Evolutionary conservation across 192 early-diverging fungal species (phyloP), one percentile per base, ranked within the genome.

Genomic region (Umbelopsis isabellina): DNA sequence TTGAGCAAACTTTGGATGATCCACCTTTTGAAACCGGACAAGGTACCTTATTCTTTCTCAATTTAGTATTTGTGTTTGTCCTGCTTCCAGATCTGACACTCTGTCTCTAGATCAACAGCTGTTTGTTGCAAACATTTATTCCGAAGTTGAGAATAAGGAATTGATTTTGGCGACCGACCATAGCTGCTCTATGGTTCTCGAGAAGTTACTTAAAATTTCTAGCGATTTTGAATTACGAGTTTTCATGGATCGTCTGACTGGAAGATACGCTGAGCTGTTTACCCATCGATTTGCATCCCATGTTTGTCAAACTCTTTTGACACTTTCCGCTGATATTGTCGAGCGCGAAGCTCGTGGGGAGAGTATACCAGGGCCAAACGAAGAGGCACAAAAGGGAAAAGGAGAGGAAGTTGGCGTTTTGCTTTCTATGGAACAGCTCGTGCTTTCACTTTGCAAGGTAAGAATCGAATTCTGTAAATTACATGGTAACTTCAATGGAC

Each of bases 201-300:
- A 96, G 67, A 95, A 95, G 77, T 68, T 96, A 46, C 76, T 96
- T 12, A 75, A 84, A 46, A 73, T 86, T 11, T 90, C 93, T 0
- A 82, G 86, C 66, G 89, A 92, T 72, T 87, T 89, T 68, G 91
- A 93, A 72, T 78, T 94, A 21, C 86, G 92, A 23, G 82, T 88
- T 20, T 91, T 93, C 68, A 83, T 91, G 70, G 80, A 85, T 66
- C 74, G 81, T 44, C 73, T 89, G 21, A 82, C 82, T 46, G 86
- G 87, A 66, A 82, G 86, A 68, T 83, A 83, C 45, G 67, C 86
- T 25, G 84, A 87, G 65, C 81, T 96, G 46, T 92, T 93, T 37
- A 83, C 87, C 18, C 93, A 96, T 72, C 91, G 89, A 58, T 95
- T 92, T 72, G 93, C 92, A 3, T 95, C 93, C 1, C 95, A 96